These are phyloP conservation scores for Debaryomyces sp. DNA, from an alignment of 1,139 yeast genomes.

Conservation along the genomic window DNA sequence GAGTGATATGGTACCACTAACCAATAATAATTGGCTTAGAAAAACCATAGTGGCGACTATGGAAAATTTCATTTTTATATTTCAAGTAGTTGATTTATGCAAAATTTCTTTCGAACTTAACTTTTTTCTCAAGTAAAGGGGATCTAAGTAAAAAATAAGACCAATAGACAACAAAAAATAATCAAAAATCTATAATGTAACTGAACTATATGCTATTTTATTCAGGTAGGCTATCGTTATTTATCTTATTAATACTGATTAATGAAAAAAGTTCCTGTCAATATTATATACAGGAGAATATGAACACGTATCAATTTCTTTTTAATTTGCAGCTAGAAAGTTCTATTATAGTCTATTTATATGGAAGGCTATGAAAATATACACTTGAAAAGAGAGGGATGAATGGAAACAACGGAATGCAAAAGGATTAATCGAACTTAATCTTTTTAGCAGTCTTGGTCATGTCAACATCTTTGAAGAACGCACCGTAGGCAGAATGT, in stretches of 20 bases:
- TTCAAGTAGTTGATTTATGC: background rate
- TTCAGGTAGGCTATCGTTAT: background rate
- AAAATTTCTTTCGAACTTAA: background rate
- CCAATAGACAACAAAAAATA: background rate
- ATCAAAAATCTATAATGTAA: conserved; percentile 1
- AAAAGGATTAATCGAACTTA: conserved; percentile 57
- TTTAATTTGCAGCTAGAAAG: conserved; percentile 7
- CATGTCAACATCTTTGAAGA: conserved; percentile 89
- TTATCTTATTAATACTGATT: background rate
- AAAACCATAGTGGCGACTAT: conserved; percentile 2
- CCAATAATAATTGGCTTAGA: conserved; percentile 1
- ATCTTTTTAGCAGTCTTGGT: conserved; percentile 88
- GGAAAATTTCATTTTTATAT: conserved; percentile 1
- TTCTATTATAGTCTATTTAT: conserved; percentile 9
- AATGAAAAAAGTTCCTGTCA: conserved; percentile 1
- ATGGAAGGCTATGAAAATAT: conserved; percentile 3
- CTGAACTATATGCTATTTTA: background rate
- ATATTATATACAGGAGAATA: conserved; percentile 7
- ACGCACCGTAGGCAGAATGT: conserved; percentile 95
- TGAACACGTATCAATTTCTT: conserved; percentile 11
- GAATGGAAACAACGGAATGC: background rate
- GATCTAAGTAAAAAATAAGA: background rate
- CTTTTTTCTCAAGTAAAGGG: background rate
- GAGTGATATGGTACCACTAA: conserved; percentile 3
- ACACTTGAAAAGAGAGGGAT: background rate